These are phyloP conservation scores for Nigrospora oryzae DNA, from an alignment of 2,329 filamentous ascomycete species.

Conservation along the genomic window DNA sequence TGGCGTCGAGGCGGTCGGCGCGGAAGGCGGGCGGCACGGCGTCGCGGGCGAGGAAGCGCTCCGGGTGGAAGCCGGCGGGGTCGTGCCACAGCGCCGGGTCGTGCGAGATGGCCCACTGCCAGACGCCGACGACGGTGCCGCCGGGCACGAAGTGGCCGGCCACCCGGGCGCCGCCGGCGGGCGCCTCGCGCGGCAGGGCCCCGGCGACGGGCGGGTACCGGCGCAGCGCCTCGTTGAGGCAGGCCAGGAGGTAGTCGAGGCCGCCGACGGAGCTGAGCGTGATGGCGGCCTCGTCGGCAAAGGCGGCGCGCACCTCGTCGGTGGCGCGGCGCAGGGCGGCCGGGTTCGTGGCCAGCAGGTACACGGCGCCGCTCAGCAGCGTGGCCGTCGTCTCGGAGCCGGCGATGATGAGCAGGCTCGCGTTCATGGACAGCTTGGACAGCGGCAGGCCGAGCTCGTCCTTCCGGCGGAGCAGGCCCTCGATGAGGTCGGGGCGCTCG, in stretches of 20 bases:
- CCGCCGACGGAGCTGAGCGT: slow-evolving; percentile 20
- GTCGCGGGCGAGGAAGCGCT: slow-evolving; percentile 24
- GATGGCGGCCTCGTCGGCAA: slow-evolving; percentile 29
- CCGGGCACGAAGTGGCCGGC: slow-evolving; percentile 15
- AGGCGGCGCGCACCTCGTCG: slow-evolving; percentile 28
- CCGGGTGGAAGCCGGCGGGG: slow-evolving; percentile 27
- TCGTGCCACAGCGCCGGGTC: slow-evolving; percentile 25
- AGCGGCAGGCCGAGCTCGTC: slow-evolving; percentile 11
- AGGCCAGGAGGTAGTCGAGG: slow-evolving; percentile 30
- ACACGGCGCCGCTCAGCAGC: slow-evolving; percentile 28
- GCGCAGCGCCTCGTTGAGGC: slow-evolving; percentile 31
- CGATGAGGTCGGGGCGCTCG: slow-evolving; percentile 22
- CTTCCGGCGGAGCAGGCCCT: slow-evolving; percentile 19
- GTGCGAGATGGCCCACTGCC: slow-evolving; percentile 27
- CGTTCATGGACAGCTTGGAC: slow-evolving; percentile 13
- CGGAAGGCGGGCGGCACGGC: slow-evolving; percentile 12
- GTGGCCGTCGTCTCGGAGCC: slow-evolving; percentile 44
- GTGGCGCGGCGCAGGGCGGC: slow-evolving; percentile 21
- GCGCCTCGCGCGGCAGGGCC: slow-evolving; percentile 14
- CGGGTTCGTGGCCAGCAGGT: slow-evolving; percentile 28
- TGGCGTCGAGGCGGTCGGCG: slow-evolving; percentile 21
- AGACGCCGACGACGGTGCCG: slow-evolving; percentile 24
- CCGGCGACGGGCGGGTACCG: slow-evolving; percentile 26
- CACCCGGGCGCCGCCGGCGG: slow-evolving; percentile 16
- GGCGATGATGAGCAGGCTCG: slow-evolving; percentile 28